These are phyloP conservation scores for Psidium friedrichsthalianum DNA, from an alignment of 345 rosid genomes.

Conservation along the genomic window DNA sequence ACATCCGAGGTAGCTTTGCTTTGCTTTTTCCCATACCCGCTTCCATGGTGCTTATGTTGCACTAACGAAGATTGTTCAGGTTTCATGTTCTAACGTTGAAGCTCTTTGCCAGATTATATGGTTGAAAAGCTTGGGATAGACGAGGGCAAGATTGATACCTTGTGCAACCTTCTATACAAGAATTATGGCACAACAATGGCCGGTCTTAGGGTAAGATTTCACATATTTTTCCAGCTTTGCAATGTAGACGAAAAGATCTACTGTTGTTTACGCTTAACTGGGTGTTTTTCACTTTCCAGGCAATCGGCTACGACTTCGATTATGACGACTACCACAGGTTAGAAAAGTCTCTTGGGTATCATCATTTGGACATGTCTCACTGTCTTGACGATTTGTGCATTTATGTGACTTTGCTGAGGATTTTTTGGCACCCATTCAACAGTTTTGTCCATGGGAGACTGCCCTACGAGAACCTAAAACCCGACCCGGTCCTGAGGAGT, in stretches of 20 bases:
- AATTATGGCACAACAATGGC: slow-evolving; percentile 99
- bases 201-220: slow-evolving; percentile 68
- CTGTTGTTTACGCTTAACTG: neutral
- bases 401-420: neutral
- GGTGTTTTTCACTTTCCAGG: slow-evolving; percentile 29
- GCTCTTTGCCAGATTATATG: slow-evolving; percentile 55
- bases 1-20: slow-evolving; percentile 11
- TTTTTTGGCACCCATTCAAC: neutral
- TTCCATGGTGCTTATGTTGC: neutral
- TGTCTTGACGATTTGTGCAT: neutral
- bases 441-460: slow-evolving; percentile 85
- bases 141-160: slow-evolving; percentile 37
- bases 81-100: neutral
- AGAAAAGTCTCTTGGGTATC: neutral
- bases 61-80: neutral
- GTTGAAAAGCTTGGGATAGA: slow-evolving; percentile 73
- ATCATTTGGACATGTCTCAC: neutral
- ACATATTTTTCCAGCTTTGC: neutral
- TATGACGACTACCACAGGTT: slow-evolving; percentile 90
- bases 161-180: slow-evolving; percentile 70
- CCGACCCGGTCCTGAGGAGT: slow-evolving; percentile 70
- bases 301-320: slow-evolving; percentile 85
- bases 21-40: neutral
- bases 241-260: neutral
- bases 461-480: slow-evolving; percentile 83